Base-by-base conservation (phyloP, 768 basidiomycete species). In the Lactarius psammicola region DNA sequence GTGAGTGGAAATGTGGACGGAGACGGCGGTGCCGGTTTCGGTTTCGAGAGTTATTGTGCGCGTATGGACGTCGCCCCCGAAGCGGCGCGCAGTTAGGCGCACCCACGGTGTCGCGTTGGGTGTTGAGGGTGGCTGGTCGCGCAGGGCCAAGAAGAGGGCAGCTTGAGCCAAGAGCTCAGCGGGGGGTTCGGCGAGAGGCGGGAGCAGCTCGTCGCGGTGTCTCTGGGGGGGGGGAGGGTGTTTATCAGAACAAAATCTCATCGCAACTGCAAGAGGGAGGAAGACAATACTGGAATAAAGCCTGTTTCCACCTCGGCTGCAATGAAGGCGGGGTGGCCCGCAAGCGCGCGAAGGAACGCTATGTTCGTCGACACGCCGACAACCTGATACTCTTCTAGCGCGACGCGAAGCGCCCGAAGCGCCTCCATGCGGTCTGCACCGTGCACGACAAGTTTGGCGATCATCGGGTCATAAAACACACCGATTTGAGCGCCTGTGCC, bases 351-450 rank as follows among this genome's bases (percentile, higher is more conserved):
- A 67, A 98, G 78, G 74, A 97, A 98, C 72, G 95, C 92, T 33
- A 98, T 81, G 72, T 98, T 98, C 6, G 95, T 96, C 13, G 90
- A 85, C 15, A 95, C 88, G 20, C 95, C 95, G 0, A 94, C 93
- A 57, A 97, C 90, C 71, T 88, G 86, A 74, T 96, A 98, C 68
- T 95, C 88, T 60, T 89, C 92, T 46, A 97, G 76, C 4, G 92
- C 94, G 63, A 85, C 86, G 3, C 91, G 78, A 66, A 97, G 80
- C 72, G 92, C 81, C 20, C 92, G 81, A 72, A 98, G 75, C 0
- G 95, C 95, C 72, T 95, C 92, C 2, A 85, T 85, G 26, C 95
- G 84, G 75, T 95, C 90, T 31, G 85, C 79, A 17, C 92, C 95
- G 70, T 94, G 91, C 10, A 92, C 92, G 20, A 98, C 89, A 6